Conservation (phyloP, 371 early-diverging fungal species). For the Mortierella sp. region DNA sequence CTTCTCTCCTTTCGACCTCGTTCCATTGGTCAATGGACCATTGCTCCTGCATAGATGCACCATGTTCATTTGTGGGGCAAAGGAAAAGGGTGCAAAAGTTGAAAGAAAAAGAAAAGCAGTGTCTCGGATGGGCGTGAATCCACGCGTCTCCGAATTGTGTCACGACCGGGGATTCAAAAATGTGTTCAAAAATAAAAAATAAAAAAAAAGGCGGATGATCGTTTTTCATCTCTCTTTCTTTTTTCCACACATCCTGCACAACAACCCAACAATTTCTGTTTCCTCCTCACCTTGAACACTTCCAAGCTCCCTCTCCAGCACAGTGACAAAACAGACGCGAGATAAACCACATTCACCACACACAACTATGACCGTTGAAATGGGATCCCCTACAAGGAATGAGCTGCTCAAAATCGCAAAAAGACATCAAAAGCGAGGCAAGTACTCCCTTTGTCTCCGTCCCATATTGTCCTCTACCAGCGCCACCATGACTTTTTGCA, state of each 20-base stretch:
- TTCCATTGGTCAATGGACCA: too few relatives aligned
- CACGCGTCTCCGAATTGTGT: too few relatives aligned
- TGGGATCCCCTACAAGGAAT: constrained; percentile 8
- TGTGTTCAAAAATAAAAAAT: too few relatives aligned
- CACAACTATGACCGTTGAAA: constrained; percentile 12
- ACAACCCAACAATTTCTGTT: too few relatives aligned
- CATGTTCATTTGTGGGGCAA: too few relatives aligned
- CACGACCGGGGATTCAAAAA: constrained; percentile 1
- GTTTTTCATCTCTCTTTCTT: background rate
- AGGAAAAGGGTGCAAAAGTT: too few relatives aligned
- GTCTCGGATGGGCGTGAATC: too few relatives aligned
- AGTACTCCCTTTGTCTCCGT: background rate
- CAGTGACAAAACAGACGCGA: background rate
- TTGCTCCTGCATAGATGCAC: too few relatives aligned
- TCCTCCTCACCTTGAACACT: background rate
- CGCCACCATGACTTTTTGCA: background rate
- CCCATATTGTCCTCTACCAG: background rate
- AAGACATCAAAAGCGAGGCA: constrained; percentile 34
- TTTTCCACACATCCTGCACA: too few relatives aligned
- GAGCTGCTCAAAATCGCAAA: constrained; percentile 30
- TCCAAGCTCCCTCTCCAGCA: background rate
- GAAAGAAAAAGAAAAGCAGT: too few relatives aligned
- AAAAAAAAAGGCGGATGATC: too few relatives aligned
- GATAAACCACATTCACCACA: background rate
- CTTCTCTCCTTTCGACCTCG: too few relatives aligned